Percentiles rank a stretch among this genome's conserved stretches.
Evolutionary conservation across 2,329 filamentous ascomycete genomes (phyloP).

Genomic region (Celoporthe dispersa): DNA sequence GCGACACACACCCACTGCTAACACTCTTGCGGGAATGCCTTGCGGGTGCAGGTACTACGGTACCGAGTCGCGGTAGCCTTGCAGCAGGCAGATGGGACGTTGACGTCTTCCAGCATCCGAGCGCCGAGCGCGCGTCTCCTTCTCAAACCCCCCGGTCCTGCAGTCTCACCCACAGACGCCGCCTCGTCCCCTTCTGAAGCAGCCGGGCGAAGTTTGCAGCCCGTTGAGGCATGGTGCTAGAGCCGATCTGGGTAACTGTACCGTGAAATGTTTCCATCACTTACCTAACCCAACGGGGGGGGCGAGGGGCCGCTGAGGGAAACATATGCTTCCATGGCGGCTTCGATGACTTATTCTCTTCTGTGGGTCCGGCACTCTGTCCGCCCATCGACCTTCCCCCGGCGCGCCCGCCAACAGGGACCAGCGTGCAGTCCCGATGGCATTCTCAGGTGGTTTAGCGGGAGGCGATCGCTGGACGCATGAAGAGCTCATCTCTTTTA

Average conservation of each 20-base stretch:
- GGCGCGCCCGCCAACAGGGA: slow-evolving; percentile 37
- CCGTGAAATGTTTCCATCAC: slow-evolving; percentile 22
- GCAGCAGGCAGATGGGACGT: background rate
- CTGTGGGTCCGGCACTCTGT: slow-evolving; percentile 38
- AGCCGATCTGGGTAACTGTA: slow-evolving; percentile 10
- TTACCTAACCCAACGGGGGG: slow-evolving; percentile 28
- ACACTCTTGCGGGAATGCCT: slow-evolving; percentile 18
- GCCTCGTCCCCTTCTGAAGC: slow-evolving; percentile 22
- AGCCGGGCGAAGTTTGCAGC: slow-evolving; percentile 26
- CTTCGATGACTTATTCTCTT: slow-evolving; percentile 51
- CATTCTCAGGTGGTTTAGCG: background rate
- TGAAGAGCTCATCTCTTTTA: slow-evolving; percentile 47
- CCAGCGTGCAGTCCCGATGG: slow-evolving; percentile 30
- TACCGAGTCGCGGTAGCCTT: background rate
- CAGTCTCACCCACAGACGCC: slow-evolving; percentile 18
- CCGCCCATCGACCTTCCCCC: slow-evolving; percentile 31
- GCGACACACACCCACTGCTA: slow-evolving; percentile 9
- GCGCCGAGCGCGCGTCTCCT: slow-evolving; percentile 16
- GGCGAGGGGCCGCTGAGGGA: slow-evolving; percentile 5
- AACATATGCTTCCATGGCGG: slow-evolving; percentile 35
- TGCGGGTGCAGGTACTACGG: slow-evolving; percentile 19
- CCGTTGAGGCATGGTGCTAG: slow-evolving; percentile 13
- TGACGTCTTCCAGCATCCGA: slow-evolving; percentile 17
- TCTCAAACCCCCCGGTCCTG: slow-evolving; percentile 4
- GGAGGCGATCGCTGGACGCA: slow-evolving; percentile 40